phyloP scores from a whole-genome alignment of 2,329 filamentous ascomycete genomes.

The Pseudocercospora pini-densiflorae region DNA sequence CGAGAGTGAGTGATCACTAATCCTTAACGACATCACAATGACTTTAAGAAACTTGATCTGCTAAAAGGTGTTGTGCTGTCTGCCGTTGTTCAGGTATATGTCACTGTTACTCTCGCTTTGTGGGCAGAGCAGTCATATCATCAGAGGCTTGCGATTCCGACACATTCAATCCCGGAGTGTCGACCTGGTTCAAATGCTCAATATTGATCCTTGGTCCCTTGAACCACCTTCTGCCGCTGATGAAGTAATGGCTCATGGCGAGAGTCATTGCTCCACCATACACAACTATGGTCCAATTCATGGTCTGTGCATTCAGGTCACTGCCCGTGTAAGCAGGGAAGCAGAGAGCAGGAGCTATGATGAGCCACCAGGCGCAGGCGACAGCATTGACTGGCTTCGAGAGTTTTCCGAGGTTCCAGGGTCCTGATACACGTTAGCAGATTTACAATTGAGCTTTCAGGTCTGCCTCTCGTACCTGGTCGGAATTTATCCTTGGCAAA shows the following conservation, averaged over 20 bases:
- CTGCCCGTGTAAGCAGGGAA: constrained; percentile 38
- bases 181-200: constrained; percentile 20
- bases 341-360: constrained; percentile 40
- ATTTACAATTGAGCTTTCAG: background rate
- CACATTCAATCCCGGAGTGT: background rate
- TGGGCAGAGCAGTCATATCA: background rate
- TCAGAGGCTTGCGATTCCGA: background rate
- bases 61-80: background rate
- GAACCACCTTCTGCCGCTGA: constrained; percentile 42
- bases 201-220: constrained; percentile 42
- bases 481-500: constrained; percentile 34
- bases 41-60: background rate
- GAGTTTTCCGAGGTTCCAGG: constrained; percentile 40
- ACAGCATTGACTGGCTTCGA: constrained; percentile 36
- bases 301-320: constrained; percentile 36
- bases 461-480: constrained; percentile 13
- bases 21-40: background rate
- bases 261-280: constrained; percentile 40
- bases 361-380: constrained; percentile 36
- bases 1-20: background rate
- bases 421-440: constrained; percentile 22
- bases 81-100: background rate
- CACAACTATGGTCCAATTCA: constrained; percentile 38
- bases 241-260: constrained; percentile 37
- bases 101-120: constrained; percentile 3